Evolutionary conservation across 1,284 basidiomycete species (phyloP), one percentile per base, ranked within the genome.

Genomic region (Cryptococcus sp.): DNA sequence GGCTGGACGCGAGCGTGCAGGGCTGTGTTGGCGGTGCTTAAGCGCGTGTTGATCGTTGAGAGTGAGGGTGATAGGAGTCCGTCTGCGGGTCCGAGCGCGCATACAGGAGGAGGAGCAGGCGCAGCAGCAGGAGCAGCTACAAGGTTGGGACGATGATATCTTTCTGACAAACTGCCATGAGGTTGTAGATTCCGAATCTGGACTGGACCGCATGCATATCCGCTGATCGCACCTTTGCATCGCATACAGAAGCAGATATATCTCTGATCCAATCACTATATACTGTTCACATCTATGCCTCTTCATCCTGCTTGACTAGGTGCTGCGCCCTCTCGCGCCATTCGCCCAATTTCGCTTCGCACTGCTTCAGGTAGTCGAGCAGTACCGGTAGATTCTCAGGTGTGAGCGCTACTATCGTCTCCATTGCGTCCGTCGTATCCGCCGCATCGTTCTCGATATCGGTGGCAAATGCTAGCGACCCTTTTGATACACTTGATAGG

Each of bases 1-100:
- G 84, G 87, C 0, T 99, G 95, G 95, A 98, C 95, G 15, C 85
- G 92, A 60, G 93, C 94, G 4, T 81, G 97, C 65, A 84, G 92
- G 47, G 91, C 96, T 72, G 91, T 98, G 55, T 82, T 97, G 54
- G 84, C 92, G 16, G 91, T 91, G 19, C 81, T 95, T 53, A 95
- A 95, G 81, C 88, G 76, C 54, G 73, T 79, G 20, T 60, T 79
- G 47, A 67, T 77, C 15, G 70, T 76, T 16, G 78, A 78, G 62
- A 78, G 78, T 59, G 75, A 79, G 64, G 69, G 63, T 17, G 67
- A 71, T 49, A 62, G 63, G 45, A 64, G 55, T 3, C 30, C 15
- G 19, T 25, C 23, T 3, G 43, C 20, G n/a, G 27, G 42, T n/a
- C 5, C 22, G 8, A 22, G 42, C n/a, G n/a, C n/a, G 16, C 2